phyloP scores from a whole-genome alignment of 805 yeast genomes.

The Schwanniomyces vanrijiae region DNA sequence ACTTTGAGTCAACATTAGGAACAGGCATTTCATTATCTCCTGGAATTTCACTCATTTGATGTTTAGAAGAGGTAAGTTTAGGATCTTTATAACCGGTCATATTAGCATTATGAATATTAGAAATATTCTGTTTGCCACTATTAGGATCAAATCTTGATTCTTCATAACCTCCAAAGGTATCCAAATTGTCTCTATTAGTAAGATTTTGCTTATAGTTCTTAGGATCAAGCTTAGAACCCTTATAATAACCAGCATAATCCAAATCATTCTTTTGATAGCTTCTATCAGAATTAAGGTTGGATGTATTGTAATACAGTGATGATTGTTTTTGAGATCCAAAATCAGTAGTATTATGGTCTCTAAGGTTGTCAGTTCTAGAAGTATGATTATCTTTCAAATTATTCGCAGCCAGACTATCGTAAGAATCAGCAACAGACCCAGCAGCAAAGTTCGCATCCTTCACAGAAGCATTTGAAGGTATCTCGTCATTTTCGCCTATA shows the following conservation, averaged over 20 bases:
- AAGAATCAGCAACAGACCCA: slow-evolving; percentile 2
- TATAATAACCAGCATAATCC: not conserved
- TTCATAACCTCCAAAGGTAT: not conserved
- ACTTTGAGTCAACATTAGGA: not conserved
- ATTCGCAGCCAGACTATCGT: not conserved
- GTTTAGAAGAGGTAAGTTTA: no score
- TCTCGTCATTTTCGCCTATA: not conserved
- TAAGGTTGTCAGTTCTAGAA: not conserved
- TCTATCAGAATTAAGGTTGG: not conserved
- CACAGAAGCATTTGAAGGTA: not conserved
- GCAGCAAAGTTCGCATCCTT: slow-evolving; percentile 1
- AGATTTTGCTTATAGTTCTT: not conserved
- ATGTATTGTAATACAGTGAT: not conserved
- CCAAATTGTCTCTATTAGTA: not conserved
- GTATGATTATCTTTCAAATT: not conserved
- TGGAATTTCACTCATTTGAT: no score
- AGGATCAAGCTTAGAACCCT: not conserved
- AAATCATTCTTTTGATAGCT: not conserved
- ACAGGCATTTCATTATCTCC: not conserved
- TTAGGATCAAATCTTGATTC: not conserved
- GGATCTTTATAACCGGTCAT: no score
- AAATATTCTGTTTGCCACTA: no score
- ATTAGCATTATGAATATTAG: no score
- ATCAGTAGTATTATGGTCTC: not conserved
- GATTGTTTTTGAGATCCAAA: not conserved